These are phyloP conservation scores for Rostrohypoxylon terebratum DNA, from an alignment of 495 filamentous ascomycete species.

Conservation along the genomic window DNA sequence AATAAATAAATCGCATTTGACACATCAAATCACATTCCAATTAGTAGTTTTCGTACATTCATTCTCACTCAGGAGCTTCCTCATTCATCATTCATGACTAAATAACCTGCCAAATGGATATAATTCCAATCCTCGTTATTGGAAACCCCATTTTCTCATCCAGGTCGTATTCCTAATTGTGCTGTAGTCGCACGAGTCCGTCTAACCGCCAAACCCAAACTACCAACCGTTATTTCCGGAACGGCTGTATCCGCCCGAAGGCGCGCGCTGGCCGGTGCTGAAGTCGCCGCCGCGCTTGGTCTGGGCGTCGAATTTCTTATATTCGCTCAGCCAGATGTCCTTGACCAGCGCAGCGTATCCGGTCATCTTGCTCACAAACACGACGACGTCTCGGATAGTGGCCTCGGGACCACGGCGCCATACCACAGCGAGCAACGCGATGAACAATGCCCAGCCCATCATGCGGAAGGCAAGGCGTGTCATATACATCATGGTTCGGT, in stretches of 20 bases:
- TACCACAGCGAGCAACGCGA: slow-evolving; percentile 63
- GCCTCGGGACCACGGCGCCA: slow-evolving; percentile 74
- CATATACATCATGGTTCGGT: slow-evolving; percentile 78
- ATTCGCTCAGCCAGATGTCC: slow-evolving; percentile 69
- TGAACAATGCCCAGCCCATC: slow-evolving; percentile 68
- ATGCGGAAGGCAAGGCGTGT: slow-evolving; percentile 69
- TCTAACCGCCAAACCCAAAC: neutral
- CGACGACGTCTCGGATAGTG: slow-evolving; percentile 65
- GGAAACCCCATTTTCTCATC: neutral
- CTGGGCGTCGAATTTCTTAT: slow-evolving; percentile 59
- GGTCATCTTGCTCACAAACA: slow-evolving; percentile 42
- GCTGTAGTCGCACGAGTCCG: neutral
- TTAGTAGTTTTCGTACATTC: slow-evolving; percentile 22
- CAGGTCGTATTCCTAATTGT: neutral
- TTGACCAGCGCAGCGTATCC: slow-evolving; percentile 66
- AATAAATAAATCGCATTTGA: slow-evolving; percentile 11
- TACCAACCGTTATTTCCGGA: slow-evolving; percentile 47
- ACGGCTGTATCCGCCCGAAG: slow-evolving; percentile 45
- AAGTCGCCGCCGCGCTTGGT: slow-evolving; percentile 39
- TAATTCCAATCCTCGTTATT: slow-evolving; percentile 5
- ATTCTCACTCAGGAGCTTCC: slow-evolving; percentile 29
- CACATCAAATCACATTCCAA: neutral
- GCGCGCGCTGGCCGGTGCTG: slow-evolving; percentile 38
- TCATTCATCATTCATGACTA: slow-evolving; percentile 26
- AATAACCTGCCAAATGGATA: slow-evolving; percentile 8